Evolutionary conservation across 2,329 filamentous ascomycete genomes (phyloP).

Genomic region (Microthyrium microscopicum): DNA sequence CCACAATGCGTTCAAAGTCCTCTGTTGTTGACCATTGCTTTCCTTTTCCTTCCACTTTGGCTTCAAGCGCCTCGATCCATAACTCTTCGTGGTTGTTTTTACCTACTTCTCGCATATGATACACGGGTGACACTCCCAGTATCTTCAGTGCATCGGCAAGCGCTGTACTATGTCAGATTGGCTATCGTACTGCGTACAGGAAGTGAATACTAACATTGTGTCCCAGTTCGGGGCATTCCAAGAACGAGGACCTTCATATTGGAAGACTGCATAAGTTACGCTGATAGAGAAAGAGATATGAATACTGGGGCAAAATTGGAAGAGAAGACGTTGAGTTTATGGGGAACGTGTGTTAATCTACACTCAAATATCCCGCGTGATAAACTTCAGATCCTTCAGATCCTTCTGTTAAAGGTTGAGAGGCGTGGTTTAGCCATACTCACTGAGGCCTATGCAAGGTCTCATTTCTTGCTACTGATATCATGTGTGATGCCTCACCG

Average conservation of each 20-base stretch:
- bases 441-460: too few relatives aligned
- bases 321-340: too few relatives aligned
- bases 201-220: constrained; percentile 1
- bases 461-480: too few relatives aligned
- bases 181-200: background rate
- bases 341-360: too few relatives aligned
- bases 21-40: background rate
- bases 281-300: too few relatives aligned
- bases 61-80: constrained; percentile 3
- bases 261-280: too few relatives aligned
- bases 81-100: constrained; percentile 1
- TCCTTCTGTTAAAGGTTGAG: too few relatives aligned
- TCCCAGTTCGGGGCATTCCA: constrained; percentile 4
- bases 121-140: background rate
- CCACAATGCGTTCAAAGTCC: constrained; percentile 1
- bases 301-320: too few relatives aligned
- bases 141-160: background rate
- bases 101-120: constrained; percentile 4
- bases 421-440: too few relatives aligned
- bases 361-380: too few relatives aligned
- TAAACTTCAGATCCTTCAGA: too few relatives aligned
- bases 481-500: too few relatives aligned
- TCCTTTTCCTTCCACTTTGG: constrained; percentile 1
- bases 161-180: background rate
- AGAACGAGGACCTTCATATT: constrained; percentile 5